phyloP scores from a whole-genome alignment of 306 rosid species.

The Glycine soja region DNA sequence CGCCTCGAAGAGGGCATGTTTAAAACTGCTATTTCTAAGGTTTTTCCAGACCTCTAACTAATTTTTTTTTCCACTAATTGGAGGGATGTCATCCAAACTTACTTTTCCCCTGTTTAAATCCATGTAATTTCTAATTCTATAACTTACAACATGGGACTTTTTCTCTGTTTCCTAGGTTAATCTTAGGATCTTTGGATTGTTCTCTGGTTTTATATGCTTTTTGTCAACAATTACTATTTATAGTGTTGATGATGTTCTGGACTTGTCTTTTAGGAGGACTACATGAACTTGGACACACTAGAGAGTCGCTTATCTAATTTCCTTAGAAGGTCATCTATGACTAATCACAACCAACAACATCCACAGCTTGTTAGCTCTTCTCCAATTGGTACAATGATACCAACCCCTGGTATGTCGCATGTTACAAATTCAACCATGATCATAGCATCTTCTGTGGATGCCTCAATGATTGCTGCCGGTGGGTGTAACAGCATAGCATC shows the following conservation, averaged over 20 bases:
- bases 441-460: constrained; percentile 67
- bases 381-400: constrained; percentile 83
- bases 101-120: background rate
- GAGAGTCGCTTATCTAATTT: constrained; percentile 71
- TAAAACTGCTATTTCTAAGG: constrained; percentile 71
- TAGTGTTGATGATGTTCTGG: constrained; percentile 42
- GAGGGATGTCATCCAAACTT: background rate
- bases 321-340: constrained; percentile 51
- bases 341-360: constrained; percentile 71
- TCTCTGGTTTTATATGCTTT: background rate
- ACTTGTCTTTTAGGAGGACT: constrained; percentile 74
- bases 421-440: constrained; percentile 74
- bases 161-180: background rate
- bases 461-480: constrained; percentile 64
- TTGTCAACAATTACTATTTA: background rate
- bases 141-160: constrained; percentile 26
- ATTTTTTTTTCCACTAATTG: constrained; percentile 24
- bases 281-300: constrained; percentile 77
- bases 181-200: background rate
- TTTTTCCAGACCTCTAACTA: constrained; percentile 39
- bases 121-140: constrained; percentile 21
- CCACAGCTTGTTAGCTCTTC: constrained; percentile 73
- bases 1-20: constrained; percentile 86
- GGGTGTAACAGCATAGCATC: constrained; percentile 63
- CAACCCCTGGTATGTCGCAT: constrained; percentile 92